Evolutionary conservation across 164 flowering plant genomes (phyloP), one percentile per base, ranked within the genome.

Genomic region (Nymphaea colorata): DNA sequence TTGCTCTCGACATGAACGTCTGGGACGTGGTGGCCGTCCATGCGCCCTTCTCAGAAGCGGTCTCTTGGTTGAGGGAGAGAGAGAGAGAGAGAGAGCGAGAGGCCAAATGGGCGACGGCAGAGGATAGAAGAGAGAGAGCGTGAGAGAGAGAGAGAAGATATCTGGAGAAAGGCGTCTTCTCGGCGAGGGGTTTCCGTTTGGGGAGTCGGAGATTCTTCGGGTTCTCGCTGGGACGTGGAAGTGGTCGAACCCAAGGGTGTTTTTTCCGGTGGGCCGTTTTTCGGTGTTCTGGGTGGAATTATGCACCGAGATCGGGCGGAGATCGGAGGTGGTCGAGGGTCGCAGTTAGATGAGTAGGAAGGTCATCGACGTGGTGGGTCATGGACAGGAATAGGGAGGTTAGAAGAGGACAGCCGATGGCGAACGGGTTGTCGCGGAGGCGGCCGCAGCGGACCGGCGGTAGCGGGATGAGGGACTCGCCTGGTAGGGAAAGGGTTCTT

Each of bases 311-410:
- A 6, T 2, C 16, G 62, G 5, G 47, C 36, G 62, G 36, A 41
- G 14, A 25, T 16, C n/a, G 69, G 43, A 43, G 41, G 59, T 51
- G 42, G 12, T 53, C 18, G 59, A 7, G 64, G 36, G 36, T 25
- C 36, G 36, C 0, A 25, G 36, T 25, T 25, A 25, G 36, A 25
- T 25, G 36, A 25, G 36, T 25, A 25, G 36, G 36, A 25, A 25
- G 36, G 36, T 25, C 36, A 25, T 25, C 6, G 66, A 12, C 42
- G 3, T 25, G 25, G 72, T 60, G 61, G 69, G 62, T 57, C 66
- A 91, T 91, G 98, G 97, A 91, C 5, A 85, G 97, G 67, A 89
- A 77, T 66, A 80, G 98, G 81, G 97, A 91, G 62, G 82, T 75
- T 6, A 80, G 96, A 69, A 81, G 96, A 73, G 81, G 82, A 43